phyloP scores from a whole-genome alignment of 2,329 filamentous ascomycete species.

The Penicillium sp. region DNA sequence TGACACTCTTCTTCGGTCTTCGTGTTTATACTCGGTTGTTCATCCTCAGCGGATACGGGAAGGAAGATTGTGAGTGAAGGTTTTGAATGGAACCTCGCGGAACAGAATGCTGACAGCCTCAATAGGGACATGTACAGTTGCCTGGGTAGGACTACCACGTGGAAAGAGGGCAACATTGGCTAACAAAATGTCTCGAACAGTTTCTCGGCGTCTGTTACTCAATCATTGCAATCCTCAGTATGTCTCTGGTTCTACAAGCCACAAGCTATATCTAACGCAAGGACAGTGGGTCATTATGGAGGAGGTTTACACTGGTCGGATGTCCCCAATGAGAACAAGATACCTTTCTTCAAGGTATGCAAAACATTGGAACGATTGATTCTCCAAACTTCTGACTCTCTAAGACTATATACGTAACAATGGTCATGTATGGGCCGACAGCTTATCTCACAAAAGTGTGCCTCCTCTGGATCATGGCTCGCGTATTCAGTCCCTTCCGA shows the following conservation, averaged over 20 bases:
- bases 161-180: not conserved
- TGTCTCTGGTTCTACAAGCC: constrained; percentile 1
- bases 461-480: constrained; percentile 45
- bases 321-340: constrained; percentile 27
- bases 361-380: not conserved
- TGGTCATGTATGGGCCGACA: constrained; percentile 48
- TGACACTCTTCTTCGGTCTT: constrained; percentile 26
- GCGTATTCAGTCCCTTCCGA: constrained; percentile 44
- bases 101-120: not conserved
- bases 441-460: constrained; percentile 45
- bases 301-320: constrained; percentile 39
- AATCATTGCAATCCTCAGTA: constrained; percentile 25
- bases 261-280: constrained; percentile 4
- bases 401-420: constrained; percentile 46
- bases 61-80: constrained; percentile 27
- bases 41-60: constrained; percentile 22
- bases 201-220: constrained; percentile 25
- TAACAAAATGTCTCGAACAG: constrained; percentile 2
- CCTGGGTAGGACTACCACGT: constrained; percentile 4
- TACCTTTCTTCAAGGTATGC: constrained; percentile 38
- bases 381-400: not conserved
- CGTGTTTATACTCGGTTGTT: constrained; percentile 25
- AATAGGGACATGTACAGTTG: constrained; percentile 18
- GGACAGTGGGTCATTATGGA: constrained; percentile 33
- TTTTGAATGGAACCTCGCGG: not conserved